These are phyloP conservation scores for Lodderomyces elongisporus DNA, from an alignment of 1,139 yeast genomes.

Conservation along the genomic window DNA sequence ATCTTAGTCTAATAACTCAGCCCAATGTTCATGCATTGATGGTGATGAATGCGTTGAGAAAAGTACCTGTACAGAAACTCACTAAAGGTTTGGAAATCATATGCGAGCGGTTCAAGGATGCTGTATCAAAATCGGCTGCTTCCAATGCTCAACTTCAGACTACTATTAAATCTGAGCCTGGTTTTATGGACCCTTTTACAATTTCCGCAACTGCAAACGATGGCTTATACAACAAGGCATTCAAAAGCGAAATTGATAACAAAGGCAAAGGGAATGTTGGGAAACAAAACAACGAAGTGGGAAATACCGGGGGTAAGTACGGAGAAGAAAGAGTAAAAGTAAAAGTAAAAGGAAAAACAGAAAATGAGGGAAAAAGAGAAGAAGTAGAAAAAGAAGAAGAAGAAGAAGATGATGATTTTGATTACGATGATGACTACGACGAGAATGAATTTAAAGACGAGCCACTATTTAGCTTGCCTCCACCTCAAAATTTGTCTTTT, in stretches of 20 bases:
- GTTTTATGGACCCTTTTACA: background rate
- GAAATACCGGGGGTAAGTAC: slow-evolving; percentile 1
- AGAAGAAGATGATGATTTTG: slow-evolving; percentile 8
- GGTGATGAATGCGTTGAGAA: slow-evolving; percentile 59
- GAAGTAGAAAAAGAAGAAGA: slow-evolving; percentile 8
- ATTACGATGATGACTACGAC: slow-evolving; percentile 25
- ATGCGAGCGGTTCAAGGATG: slow-evolving; percentile 50
- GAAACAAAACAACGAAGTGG: background rate
- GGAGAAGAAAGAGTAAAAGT: background rate
- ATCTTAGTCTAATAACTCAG: slow-evolving; percentile 63
- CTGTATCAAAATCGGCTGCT: slow-evolving; percentile 11
- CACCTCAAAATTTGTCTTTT: slow-evolving; percentile 46
- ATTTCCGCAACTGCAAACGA: background rate
- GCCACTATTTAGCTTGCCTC: slow-evolving; percentile 52
- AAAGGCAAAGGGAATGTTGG: background rate
- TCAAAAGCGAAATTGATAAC: background rate
- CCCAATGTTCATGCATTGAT: slow-evolving; percentile 58
- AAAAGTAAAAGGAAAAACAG: background rate
- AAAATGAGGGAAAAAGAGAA: slow-evolving; percentile 5
- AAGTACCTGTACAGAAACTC: slow-evolving; percentile 49
- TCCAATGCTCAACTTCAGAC: background rate
- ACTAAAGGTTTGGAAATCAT: slow-evolving; percentile 67
- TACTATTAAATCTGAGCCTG: slow-evolving; percentile 1
- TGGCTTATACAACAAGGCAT: background rate
- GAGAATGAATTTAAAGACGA: slow-evolving; percentile 33